These are phyloP conservation scores for Aureobasidium sp. DNA, from an alignment of 2,329 filamentous ascomycete genomes.

Conservation along the genomic window DNA sequence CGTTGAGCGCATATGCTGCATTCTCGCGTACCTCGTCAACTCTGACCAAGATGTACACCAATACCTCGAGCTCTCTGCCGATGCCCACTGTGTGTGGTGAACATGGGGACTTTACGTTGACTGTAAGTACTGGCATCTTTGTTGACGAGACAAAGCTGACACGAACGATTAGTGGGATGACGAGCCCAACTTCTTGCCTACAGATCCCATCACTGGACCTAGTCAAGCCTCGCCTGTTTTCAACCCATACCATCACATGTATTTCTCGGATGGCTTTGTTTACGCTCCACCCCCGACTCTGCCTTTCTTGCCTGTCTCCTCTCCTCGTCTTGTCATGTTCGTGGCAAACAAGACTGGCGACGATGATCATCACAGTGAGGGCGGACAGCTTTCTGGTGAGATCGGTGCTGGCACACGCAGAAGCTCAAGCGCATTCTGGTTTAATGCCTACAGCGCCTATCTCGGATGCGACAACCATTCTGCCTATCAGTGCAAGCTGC, in stretches of 20 bases:
- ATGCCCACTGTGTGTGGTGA: constrained; percentile 34
- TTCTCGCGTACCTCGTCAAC: constrained; percentile 1
- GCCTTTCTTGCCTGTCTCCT: constrained; percentile 39
- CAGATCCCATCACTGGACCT: constrained; percentile 27
- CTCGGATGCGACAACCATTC: constrained; percentile 43
- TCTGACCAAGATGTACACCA: constrained; percentile 7
- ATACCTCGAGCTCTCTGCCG: neutral
- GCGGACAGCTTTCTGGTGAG: constrained; percentile 36
- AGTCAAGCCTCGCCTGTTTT: constrained; percentile 35
- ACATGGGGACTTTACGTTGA: constrained; percentile 37
- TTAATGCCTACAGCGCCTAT: constrained; percentile 41
- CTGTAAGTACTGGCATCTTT: constrained; percentile 19
- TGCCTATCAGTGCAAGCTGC: constrained; percentile 35
- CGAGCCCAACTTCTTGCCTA: constrained; percentile 30
- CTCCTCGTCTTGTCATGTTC: constrained; percentile 43
- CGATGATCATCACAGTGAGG: constrained; percentile 27
- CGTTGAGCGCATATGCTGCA: neutral
- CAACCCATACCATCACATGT: constrained; percentile 46
- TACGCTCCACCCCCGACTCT: constrained; percentile 41
- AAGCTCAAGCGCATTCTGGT: constrained; percentile 42
- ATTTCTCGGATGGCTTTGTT: constrained; percentile 45
- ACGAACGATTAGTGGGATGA: constrained; percentile 27
- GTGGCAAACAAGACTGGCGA: constrained; percentile 30
- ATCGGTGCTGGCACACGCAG: constrained; percentile 41
- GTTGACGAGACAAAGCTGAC: constrained; percentile 23